Percentiles rank a stretch among this genome's conserved stretches.
These are phyloP conservation scores for Neoboletus brunneissimus DNA, from an alignment of 768 basidiomycete species.

Conservation along the genomic window DNA sequence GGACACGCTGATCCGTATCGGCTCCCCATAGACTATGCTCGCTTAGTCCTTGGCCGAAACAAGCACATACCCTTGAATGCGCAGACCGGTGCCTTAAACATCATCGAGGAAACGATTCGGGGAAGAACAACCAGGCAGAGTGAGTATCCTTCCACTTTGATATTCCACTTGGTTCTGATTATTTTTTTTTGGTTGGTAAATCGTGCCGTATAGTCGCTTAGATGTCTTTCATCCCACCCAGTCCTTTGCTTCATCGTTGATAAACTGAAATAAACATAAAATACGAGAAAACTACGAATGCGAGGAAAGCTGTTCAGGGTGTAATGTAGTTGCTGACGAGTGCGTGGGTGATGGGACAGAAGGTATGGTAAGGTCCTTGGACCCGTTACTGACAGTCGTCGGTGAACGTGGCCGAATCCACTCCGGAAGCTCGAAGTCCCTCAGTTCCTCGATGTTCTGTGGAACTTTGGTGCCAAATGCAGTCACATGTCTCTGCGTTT, in stretches of 20 bases:
- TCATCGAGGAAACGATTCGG: conserved; percentile 32
- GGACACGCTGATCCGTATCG: conserved; percentile 28
- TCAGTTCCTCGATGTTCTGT: conserved; percentile 41
- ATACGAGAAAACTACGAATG: conserved; percentile 19
- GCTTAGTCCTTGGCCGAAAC: conserved; percentile 41
- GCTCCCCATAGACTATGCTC: conserved; percentile 42
- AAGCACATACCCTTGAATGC: conserved; percentile 40
- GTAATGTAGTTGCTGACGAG: conserved; percentile 12
- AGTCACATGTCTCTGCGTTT: conserved; percentile 50
- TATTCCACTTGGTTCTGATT: not conserved
- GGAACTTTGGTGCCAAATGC: conserved; percentile 65
- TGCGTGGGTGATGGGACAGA: conserved; percentile 1
- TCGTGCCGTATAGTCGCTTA: conserved; percentile 11
- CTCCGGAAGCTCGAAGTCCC: conserved; percentile 56
- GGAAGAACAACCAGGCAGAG: conserved; percentile 10
- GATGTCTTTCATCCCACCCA: not conserved
- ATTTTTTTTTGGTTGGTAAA: not conserved
- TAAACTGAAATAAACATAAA: conserved; percentile 32
- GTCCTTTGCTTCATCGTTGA: not conserved
- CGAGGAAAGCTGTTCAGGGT: conserved; percentile 3
- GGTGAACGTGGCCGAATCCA: conserved; percentile 42
- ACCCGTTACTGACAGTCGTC: conserved; percentile 2
- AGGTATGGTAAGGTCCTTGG: conserved; percentile 3
- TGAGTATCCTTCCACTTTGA: conserved; percentile 2
- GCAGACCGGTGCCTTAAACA: conserved; percentile 38